Evolutionary conservation across 139 green algal species (phyloP).

Genomic region (Tetraselmis chui): DNA sequence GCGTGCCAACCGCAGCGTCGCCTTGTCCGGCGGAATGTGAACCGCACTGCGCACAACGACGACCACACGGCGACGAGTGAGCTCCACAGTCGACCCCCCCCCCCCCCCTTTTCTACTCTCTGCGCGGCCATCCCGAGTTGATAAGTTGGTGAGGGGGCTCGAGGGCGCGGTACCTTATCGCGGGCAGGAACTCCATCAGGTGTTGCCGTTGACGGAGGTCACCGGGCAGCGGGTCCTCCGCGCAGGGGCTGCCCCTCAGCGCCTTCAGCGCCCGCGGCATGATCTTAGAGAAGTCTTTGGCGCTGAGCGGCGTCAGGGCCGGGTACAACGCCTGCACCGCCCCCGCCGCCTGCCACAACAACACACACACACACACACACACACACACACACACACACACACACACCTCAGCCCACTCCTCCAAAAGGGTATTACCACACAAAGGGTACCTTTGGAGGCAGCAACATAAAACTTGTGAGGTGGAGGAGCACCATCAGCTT

Average conservation of each 20-base stretch:
- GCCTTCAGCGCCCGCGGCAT: constrained; percentile 1
- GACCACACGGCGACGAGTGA: too few species aligned
- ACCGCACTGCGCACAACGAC: not conserved
- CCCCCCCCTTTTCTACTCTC: too few species aligned
- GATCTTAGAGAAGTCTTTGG: not conserved
- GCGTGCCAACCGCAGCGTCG: not conserved
- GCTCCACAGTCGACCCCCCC: too few species aligned
- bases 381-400: too few species aligned
- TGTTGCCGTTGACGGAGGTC: constrained; percentile 11
- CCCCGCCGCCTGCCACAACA: not conserved
- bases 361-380: too few species aligned
- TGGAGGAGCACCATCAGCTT: too few species aligned
- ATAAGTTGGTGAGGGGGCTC: not conserved
- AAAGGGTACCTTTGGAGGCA: too few species aligned
- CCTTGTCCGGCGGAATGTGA: not conserved
- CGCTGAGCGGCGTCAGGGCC: constrained; percentile 3
- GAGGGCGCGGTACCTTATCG: not conserved
- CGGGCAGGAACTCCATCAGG: constrained; percentile 11
- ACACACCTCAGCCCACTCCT: too few species aligned
- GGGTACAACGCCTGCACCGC: constrained; percentile 10
- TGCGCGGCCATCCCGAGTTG: too few species aligned
- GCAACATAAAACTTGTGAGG: too few species aligned
- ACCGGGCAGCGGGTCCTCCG: constrained; percentile 28
- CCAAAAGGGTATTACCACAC: too few species aligned
- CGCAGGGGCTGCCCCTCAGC: not conserved